Base-by-base conservation (phyloP, 345 rosid species). In the Camelina neglecta region DNA sequence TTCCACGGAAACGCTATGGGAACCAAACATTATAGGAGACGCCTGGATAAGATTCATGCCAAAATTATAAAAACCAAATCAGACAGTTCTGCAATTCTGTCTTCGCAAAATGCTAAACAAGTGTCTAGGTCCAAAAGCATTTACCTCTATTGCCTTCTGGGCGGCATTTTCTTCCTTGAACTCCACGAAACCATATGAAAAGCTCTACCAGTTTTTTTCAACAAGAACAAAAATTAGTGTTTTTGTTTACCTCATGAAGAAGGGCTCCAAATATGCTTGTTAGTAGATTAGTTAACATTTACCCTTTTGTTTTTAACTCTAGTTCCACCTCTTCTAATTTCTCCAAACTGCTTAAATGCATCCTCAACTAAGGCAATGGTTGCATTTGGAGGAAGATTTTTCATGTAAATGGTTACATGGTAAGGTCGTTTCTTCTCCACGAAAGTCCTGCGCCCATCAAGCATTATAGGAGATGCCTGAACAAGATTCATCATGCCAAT, bases 131-230 rank as follows among this genome's bases (percentile, higher is more conserved):
- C 50, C 12, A 21, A 35, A 49, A 1, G 24, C 71, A n/a, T 24
- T 61, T 75, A 92, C 97, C 94, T 89, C 83, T 58, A 90, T 76
- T 21, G 98, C 98, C 59, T 82, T 84, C 73, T 85, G 88, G 64
- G 86, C 94, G 44, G 96, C 87, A 77, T 78, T 78, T 55, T 79
- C 87, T 67, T 56, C 85, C 73, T 87, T 90, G 84, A 88, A 93
- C 81, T 89, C 91, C 76, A 93, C 91, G 45, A 90, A 89, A 36
- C 93, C 96, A 82, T 86, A 90, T 80, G 80, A 81, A 73, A 84
- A 83, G 35, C 88, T 88, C 96, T 26, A 26, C 29, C 29, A 26
- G 2, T 1, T 9, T 35, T 26, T 35, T 49, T 31, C 15, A 45
- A 35, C 36, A 67, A 53, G 23, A 24, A 60, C 12, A 38, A 23